Evolutionary conservation across 169 alveolate genomes (phyloP).

Genomic region (Babesia divergens): DNA sequence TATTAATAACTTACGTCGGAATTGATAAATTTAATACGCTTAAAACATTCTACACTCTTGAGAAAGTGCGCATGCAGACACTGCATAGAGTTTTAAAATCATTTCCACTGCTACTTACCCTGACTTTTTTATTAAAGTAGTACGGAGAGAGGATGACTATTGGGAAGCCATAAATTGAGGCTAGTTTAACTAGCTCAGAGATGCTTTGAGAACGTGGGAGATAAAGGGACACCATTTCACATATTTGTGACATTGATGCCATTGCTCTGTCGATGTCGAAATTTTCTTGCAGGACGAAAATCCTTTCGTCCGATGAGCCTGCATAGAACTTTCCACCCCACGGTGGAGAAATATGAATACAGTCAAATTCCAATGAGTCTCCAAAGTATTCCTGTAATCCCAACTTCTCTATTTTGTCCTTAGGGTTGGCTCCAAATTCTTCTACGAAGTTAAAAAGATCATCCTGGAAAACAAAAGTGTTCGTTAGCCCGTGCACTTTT

Average conservation of each 20-base stretch:
- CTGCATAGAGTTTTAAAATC: background rate
- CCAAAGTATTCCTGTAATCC: slow-evolving; percentile 18
- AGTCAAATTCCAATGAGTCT: slow-evolving; percentile 32
- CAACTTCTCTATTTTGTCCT: slow-evolving; percentile 2
- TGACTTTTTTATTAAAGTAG: background rate
- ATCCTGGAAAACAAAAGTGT: slow-evolving; percentile 24
- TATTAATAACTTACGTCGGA: background rate
- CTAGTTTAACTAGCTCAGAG: slow-evolving; percentile 29
- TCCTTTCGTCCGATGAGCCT: slow-evolving; percentile 18
- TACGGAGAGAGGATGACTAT: slow-evolving; percentile 32
- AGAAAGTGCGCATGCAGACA: slow-evolving; percentile 29
- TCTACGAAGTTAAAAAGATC: slow-evolving; percentile 34
- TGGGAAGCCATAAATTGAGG: slow-evolving; percentile 8
- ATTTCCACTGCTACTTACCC: background rate
- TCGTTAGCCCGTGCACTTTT: slow-evolving; percentile 20
- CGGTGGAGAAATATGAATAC: slow-evolving; percentile 54
- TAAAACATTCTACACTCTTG: slow-evolving; percentile 9
- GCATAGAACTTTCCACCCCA: slow-evolving; percentile 61
- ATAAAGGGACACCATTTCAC: slow-evolving; percentile 17
- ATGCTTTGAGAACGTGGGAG: slow-evolving; percentile 57
- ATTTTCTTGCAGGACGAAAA: background rate
- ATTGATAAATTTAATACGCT: background rate
- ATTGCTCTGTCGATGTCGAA: slow-evolving; percentile 33
- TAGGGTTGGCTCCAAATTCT: slow-evolving; percentile 28
- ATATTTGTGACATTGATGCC: background rate